Percentiles rank a stretch among this genome's conserved stretches.
Conservation (phyloP, 306 rosid genomes). For the Vigna mungo region DNA sequence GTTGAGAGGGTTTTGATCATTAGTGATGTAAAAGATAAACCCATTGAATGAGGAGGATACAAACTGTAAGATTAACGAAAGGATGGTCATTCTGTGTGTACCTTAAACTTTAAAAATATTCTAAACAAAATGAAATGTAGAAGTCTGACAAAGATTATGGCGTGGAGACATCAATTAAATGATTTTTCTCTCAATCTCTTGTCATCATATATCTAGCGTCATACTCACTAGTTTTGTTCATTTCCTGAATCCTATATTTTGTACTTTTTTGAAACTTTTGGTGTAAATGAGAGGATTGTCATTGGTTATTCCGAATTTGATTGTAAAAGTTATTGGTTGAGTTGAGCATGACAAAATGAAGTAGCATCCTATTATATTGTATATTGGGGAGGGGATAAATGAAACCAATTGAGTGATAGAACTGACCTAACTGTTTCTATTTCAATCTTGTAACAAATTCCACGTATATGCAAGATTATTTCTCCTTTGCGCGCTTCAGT, state of each 20-base stretch:
- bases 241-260: not conserved
- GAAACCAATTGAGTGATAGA: conserved; percentile 6
- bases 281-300: conserved; percentile 13
- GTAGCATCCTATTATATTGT: conserved; percentile 6
- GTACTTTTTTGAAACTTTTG: not conserved
- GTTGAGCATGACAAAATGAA: conserved; percentile 4
- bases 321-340: not conserved
- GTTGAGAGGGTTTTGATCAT: not conserved
- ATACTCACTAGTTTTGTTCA: no score
- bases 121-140: not conserved
- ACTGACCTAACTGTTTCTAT: conserved; percentile 15
- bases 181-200: conserved; percentile 15
- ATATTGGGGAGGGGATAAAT: conserved; percentile 16
- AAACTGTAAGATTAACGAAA: not conserved
- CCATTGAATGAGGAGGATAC: conserved; percentile 17
- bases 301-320: conserved; percentile 30
- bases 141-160: not conserved
- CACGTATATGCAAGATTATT: conserved; percentile 94
- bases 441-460: conserved; percentile 24
- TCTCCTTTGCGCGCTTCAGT: conserved; percentile 91
- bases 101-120: not conserved
- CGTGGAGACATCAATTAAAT: not conserved
- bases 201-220: not conserved
- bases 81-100: no score
- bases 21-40: not conserved